Evolutionary conservation across 257 asterid species (phyloP), one percentile per base, ranked within the genome.

Genomic region (Solanum clarkiae): DNA sequence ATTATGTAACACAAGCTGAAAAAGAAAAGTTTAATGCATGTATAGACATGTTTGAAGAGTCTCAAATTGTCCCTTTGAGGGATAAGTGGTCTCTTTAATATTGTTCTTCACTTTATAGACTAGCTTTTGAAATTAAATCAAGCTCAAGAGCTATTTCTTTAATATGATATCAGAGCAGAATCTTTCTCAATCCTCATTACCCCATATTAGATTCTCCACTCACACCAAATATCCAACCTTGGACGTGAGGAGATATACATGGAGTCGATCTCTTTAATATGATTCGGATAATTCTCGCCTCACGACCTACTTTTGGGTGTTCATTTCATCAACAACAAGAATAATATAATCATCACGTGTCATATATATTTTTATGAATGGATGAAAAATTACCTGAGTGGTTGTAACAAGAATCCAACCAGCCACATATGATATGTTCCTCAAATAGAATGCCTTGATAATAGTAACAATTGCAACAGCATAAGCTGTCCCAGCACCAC

Each of bases 351-450:
- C 29, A 29, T 17, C 11, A 66, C 15, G 2, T 65, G 10, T 65
- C 47, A 36, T 36, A 36, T 36, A 36, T 26, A 32, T 68, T 68
- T 29, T 32, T 22, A 68, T 32, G 75, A 22, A 32, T 51, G 42
- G 47, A 49, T 29, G 60, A 10, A 56, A 49, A 49, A 14, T 24
- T 75, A 80, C 84, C 84, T 80, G 84, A 42, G 84, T 80, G 17
- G 84, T 80, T 36, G 55, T 40, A 59, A 80, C 71, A n/a, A 80
- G 84, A 57, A 80, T n/a, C 84, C 84, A 80, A 80, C 84, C 71
- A 80, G 71, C 84, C 8, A 57, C 55, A 44, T 57, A 80, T 5
- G 84, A 80, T 17, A 80, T 80, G 20, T 59, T 80, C 71, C 84
- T 80, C 26, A 56, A n/a, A 80, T 80, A 80, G 32, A 80, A 80